Percentiles rank a stretch among this genome's conserved stretches.
These are phyloP conservation scores for Sclerotinia nivalis DNA, from an alignment of 2,329 filamentous ascomycete species.

Conservation along the genomic window DNA sequence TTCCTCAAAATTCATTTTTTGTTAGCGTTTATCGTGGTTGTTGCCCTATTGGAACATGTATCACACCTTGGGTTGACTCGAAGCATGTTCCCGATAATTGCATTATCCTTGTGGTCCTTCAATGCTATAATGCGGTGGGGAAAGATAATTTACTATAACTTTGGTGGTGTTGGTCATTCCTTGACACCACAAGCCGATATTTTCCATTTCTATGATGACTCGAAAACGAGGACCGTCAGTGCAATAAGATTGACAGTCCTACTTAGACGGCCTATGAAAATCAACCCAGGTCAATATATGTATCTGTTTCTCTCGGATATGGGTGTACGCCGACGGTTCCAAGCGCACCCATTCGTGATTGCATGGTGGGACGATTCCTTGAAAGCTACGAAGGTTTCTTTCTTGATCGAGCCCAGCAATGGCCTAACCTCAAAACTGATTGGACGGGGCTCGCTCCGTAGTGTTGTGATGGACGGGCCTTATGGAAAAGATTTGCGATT, in stretches of 20 bases:
- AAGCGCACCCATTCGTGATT: constrained; percentile 25
- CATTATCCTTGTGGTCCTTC: constrained; percentile 16
- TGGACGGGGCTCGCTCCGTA: neutral
- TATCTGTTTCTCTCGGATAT: constrained; percentile 20
- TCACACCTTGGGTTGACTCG: neutral
- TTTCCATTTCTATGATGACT: neutral
- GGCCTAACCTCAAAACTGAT: constrained; percentile 18
- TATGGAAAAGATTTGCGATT: constrained; percentile 28
- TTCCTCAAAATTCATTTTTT: constrained; percentile 23
- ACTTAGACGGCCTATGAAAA: neutral
- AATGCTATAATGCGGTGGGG: constrained; percentile 1
- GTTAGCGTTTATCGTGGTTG: constrained; percentile 12
- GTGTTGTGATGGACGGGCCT: constrained; percentile 26
- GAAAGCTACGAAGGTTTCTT: constrained; percentile 18
- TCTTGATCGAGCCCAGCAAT: constrained; percentile 21
- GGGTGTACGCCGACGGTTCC: neutral
- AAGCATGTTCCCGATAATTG: constrained; percentile 9
- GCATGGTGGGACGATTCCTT: constrained; percentile 25
- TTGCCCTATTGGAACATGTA: constrained; percentile 7
- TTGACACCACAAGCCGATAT: neutral
- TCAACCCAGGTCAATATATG: constrained; percentile 18
- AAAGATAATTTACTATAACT: neutral
- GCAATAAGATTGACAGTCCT: neutral
- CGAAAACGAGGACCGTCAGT: neutral
- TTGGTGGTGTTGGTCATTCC: neutral